phyloP scores from a whole-genome alignment of 2,329 filamentous ascomycete genomes.

The Lachnellula subtilissima region DNA sequence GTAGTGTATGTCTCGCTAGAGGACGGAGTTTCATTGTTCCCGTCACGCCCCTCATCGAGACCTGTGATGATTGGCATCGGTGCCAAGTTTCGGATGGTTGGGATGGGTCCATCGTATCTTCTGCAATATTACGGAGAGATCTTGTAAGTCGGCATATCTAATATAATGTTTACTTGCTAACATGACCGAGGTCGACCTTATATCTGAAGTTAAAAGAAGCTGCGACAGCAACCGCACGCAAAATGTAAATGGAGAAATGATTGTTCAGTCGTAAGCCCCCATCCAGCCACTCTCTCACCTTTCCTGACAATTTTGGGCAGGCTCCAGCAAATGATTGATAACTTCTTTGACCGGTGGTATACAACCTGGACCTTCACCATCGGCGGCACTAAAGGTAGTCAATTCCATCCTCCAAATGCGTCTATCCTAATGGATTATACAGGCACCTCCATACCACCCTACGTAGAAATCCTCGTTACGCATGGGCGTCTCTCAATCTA shows the following conservation, averaged over 20 bases:
- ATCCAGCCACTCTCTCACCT: neutral
- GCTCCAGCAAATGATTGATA: conserved; percentile 57
- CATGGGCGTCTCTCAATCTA: conserved; percentile 73
- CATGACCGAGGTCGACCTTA: conserved; percentile 45
- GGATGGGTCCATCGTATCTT: conserved; percentile 67
- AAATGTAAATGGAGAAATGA: conserved; percentile 45
- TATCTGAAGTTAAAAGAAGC: conserved; percentile 52
- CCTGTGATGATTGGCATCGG: conserved; percentile 66
- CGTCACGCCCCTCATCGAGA: conserved; percentile 58
- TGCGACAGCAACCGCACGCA: conserved; percentile 52
- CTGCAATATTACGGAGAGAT: conserved; percentile 64
- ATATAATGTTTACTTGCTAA: conserved; percentile 1
- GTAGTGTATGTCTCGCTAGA: conserved; percentile 61
- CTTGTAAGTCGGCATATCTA: conserved; percentile 40
- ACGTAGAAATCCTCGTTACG: conserved; percentile 69
- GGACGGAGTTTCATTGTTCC: conserved; percentile 66
- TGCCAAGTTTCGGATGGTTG: conserved; percentile 59
- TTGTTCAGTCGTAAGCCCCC: conserved; percentile 47
- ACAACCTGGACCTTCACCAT: conserved; percentile 57
- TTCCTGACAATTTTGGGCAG: conserved; percentile 22
- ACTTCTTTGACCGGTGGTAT: conserved; percentile 62
- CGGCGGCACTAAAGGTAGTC: conserved; percentile 44
- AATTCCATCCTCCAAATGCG: neutral
- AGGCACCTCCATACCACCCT: conserved; percentile 59
- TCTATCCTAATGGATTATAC: conserved; percentile 4